phyloP scores from a whole-genome alignment of 192 early-diverging fungal species.

The Funneliformis mosseae region DNA sequence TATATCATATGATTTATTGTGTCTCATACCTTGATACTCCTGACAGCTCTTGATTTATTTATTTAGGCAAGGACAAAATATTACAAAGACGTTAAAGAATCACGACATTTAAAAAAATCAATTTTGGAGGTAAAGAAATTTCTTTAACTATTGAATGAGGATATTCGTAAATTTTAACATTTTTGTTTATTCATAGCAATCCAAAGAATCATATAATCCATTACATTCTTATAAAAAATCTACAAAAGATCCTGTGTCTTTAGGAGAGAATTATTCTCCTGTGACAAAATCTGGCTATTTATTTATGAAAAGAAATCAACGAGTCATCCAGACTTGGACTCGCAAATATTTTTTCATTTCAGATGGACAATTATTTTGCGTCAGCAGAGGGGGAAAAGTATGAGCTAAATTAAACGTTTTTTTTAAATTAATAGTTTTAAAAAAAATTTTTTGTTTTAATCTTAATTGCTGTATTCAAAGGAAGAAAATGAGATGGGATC shows the following conservation, averaged over 20 bases:
- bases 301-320: constrained; percentile 73
- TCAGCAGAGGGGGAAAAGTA: constrained; percentile 43
- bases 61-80: constrained; percentile 23
- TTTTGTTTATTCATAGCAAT: constrained; percentile 7
- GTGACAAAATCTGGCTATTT: constrained; percentile 78
- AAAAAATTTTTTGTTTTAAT: background rate
- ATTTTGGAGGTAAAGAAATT: constrained; percentile 19
- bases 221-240: constrained; percentile 14
- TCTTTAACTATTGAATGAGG: background rate
- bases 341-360: constrained; percentile 76
- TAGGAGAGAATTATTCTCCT: constrained; percentile 38
- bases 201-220: constrained; percentile 33
- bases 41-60: background rate
- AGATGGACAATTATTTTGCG: constrained; percentile 58
- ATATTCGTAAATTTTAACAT: background rate
- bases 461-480: constrained; percentile 43
- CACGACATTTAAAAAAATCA: constrained; percentile 14
- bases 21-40: background rate
- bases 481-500: constrained; percentile 59
- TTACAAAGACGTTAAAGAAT: constrained; percentile 18
- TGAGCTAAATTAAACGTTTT: background rate
- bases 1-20: too few species aligned
- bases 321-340: constrained; percentile 78
- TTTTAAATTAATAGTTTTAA: background rate
- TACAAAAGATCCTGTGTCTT: constrained; percentile 43